A percentile compares a stretch with the other conserved stretches of the same genome.
Evolutionary conservation across 2,329 filamentous ascomycete species (phyloP).

Genomic region (Pseudogymnoascus sp.): DNA sequence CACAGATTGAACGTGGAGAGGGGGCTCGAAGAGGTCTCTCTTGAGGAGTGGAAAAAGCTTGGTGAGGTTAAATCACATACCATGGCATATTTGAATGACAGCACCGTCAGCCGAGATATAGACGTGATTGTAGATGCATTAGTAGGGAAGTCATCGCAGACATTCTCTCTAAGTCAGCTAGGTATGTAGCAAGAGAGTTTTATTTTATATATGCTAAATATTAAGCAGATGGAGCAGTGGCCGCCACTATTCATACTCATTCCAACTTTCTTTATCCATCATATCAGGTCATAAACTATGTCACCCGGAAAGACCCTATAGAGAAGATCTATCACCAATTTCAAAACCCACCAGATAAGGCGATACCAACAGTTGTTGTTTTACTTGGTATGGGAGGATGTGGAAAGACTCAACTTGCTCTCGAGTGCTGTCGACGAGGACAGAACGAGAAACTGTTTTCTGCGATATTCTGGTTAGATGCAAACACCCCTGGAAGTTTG

Average conservation of each 20-base stretch:
- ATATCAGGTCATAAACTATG: conserved; percentile 10
- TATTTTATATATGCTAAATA: neutral
- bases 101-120: neutral
- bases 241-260: neutral
- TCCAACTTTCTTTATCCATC: conserved; percentile 9
- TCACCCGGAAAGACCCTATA: neutral
- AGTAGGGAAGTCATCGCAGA: conserved; percentile 3
- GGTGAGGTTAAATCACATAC: conserved; percentile 17
- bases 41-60: conserved; percentile 20
- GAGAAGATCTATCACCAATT: neutral
- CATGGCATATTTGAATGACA: conserved; percentile 8
- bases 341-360: neutral
- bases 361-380: conserved; percentile 12
- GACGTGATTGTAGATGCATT: conserved; percentile 11
- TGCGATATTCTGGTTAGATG: conserved; percentile 18
- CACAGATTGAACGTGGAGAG: conserved; percentile 19
- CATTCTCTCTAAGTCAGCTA: neutral
- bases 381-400: conserved; percentile 18
- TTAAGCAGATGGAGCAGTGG: conserved; percentile 11
- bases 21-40: conserved; percentile 12
- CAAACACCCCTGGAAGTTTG: conserved; percentile 12
- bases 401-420: conserved; percentile 20
- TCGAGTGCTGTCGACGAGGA: conserved; percentile 15
- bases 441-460: conserved; percentile 10
- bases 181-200: neutral